Percentiles rank a stretch among this genome's conserved stretches.
Conservation (phyloP, 257 asterid genomes). For the Fraxinus cuspidata region DNA sequence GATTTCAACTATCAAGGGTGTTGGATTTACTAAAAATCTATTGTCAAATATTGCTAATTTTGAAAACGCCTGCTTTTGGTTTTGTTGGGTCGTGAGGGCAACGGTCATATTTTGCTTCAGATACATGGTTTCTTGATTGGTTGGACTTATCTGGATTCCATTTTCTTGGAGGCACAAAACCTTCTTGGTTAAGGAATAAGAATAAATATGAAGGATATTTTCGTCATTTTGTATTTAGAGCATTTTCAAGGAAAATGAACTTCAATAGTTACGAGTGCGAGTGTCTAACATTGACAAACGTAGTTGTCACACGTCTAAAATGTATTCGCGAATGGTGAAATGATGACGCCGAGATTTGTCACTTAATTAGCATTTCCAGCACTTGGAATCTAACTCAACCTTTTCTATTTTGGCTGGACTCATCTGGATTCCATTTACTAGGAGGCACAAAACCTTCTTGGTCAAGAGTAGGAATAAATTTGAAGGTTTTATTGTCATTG, state of each 20-base stretch:
- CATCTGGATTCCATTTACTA: neutral
- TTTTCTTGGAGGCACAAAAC: neutral
- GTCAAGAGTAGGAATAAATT: no score
- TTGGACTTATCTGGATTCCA: neutral
- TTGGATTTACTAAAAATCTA: neutral
- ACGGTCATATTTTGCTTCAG: slow-evolving; percentile 32
- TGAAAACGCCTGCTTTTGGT: slow-evolving; percentile 10
- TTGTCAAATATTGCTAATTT: neutral
- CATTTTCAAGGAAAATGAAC: no score
- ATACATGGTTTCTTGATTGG: neutral
- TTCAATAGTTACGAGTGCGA: no score
- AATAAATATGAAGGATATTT: neutral
- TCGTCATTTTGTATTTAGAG: neutral
- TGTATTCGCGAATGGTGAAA: no score
- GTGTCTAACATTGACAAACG: neutral
- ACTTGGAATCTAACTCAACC: no score
- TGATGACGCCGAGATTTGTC: no score
- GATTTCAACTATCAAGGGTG: slow-evolving; percentile 15
- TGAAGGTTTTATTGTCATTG: neutral
- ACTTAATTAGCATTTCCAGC: no score
- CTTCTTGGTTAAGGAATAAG: neutral
- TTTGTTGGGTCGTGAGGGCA: neutral
- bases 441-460: neutral
- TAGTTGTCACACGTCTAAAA: no score
- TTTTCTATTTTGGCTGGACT: no score